phyloP scores from a whole-genome alignment of 2,329 filamentous ascomycete genomes.

The Ceratocystis smalleyi region DNA sequence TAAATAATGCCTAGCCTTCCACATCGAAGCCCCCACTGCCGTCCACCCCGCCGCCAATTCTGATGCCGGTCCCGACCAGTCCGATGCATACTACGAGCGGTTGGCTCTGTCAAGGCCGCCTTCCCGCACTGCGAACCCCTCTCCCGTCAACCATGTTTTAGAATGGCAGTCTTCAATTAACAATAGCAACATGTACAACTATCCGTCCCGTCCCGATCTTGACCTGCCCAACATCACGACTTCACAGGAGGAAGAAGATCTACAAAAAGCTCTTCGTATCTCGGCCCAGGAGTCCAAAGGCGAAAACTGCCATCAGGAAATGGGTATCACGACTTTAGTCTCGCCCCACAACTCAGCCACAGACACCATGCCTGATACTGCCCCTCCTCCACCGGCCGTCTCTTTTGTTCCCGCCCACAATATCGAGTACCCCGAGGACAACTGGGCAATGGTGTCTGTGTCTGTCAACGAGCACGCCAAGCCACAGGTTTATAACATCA shows the following conservation, averaged over 20 bases:
- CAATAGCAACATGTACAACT: conserved; percentile 25
- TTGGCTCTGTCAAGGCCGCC: conserved; percentile 45
- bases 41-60: conserved; percentile 28
- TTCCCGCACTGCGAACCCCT: conserved; percentile 41
- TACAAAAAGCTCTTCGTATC: conserved; percentile 20
- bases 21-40: conserved; percentile 31
- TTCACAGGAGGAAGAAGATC: conserved; percentile 31
- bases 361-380: background rate
- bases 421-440: conserved; percentile 36
- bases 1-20: conserved; percentile 31
- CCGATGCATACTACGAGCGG: conserved; percentile 23
- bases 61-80: conserved; percentile 27
- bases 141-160: conserved; percentile 38
- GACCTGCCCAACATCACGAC: background rate
- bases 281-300: conserved; percentile 15
- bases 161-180: conserved; percentile 32
- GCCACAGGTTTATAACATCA: conserved; percentile 17
- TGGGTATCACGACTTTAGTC: conserved; percentile 26
- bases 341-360: background rate
- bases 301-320: conserved; percentile 30
- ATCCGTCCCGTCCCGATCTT: background rate
- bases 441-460: conserved; percentile 45
- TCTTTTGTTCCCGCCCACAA: conserved; percentile 45
- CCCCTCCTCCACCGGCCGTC: conserved; percentile 13
- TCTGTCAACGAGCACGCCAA: conserved; percentile 29